Evolutionary conservation across 306 rosid species (phyloP).

Genomic region (Cucumis cinereus): DNA sequence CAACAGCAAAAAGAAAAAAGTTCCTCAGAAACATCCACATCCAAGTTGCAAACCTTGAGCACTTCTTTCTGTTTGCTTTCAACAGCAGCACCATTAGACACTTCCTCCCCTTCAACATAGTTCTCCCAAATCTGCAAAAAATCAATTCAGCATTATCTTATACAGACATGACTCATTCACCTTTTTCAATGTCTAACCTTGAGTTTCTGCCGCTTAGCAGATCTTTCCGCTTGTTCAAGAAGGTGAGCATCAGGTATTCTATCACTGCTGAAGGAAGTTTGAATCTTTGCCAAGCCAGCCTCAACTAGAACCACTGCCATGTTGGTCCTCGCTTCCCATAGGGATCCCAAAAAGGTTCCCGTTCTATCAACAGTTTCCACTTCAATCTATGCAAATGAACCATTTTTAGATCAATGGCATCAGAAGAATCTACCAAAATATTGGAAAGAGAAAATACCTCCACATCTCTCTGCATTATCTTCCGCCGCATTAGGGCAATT

Average conservation of each 20-base stretch:
- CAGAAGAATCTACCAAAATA: neutral
- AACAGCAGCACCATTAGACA: slow-evolving; percentile 46
- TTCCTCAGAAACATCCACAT: slow-evolving; percentile 7
- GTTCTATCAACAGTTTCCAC: slow-evolving; percentile 93
- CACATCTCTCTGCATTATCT: slow-evolving; percentile 97
- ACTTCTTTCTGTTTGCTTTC: slow-evolving; percentile 89
- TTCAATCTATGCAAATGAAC: slow-evolving; percentile 46
- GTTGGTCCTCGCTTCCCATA: slow-evolving; percentile 80
- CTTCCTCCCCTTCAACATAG: slow-evolving; percentile 92
- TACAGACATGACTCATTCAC: neutral
- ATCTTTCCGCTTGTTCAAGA: slow-evolving; percentile 78
- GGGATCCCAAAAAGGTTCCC: slow-evolving; percentile 93
- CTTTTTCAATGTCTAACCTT: slow-evolving; percentile 44
- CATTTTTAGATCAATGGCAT: neutral
- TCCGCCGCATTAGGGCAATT: slow-evolving; percentile 88
- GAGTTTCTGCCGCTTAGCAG: slow-evolving; percentile 67
- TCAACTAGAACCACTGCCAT: slow-evolving; percentile 67
- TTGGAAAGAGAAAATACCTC: slow-evolving; percentile 42
- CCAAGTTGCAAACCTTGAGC: slow-evolving; percentile 51
- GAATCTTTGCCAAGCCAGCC: slow-evolving; percentile 89
- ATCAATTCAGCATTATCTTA: slow-evolving; percentile 17
- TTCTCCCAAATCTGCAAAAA: slow-evolving; percentile 85
- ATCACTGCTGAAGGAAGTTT: slow-evolving; percentile 76
- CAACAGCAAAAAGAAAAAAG: neutral
- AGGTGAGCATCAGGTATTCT: slow-evolving; percentile 75